Evolutionary conservation across 2,329 filamentous ascomycete species (phyloP).

Genomic region (Blastomyces silverae): DNA sequence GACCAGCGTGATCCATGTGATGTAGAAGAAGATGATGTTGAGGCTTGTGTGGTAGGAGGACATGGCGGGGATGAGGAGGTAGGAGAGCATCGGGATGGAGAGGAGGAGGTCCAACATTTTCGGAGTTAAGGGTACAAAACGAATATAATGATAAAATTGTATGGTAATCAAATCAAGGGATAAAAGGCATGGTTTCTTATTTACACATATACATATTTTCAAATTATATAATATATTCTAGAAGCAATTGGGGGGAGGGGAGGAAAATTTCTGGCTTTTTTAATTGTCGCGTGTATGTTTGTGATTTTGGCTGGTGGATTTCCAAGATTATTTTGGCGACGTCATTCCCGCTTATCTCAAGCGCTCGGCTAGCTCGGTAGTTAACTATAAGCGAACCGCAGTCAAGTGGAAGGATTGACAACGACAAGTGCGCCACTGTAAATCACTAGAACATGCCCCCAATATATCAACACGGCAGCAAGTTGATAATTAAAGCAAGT

Average conservation of each 20-base stretch:
- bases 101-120: constrained; percentile 57
- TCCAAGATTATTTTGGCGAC: background rate
- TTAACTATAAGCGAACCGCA: no score
- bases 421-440: no score
- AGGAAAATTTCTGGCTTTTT: background rate
- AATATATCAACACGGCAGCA: no score
- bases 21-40: constrained; percentile 81
- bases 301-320: background rate
- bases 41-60: constrained; percentile 70
- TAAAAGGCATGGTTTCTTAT: background rate
- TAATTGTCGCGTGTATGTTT: background rate
- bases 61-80: constrained; percentile 55
- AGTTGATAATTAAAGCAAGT: no score
- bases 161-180: background rate
- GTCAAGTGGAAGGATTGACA: background rate
- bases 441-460: no score
- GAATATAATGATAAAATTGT: background rate
- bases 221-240: background rate
- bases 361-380: constrained; percentile 1
- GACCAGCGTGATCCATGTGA: constrained; percentile 81
- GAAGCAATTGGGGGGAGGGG: background rate
- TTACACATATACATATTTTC: background rate
- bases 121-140: background rate
- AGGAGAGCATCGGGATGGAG: constrained; percentile 65
- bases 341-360: constrained; percentile 1